Percentiles rank a stretch among this genome's conserved stretches.
Conservation (phyloP, 2,329 filamentous ascomycete genomes). For the Stagonosporopsis rhizophila region DNA sequence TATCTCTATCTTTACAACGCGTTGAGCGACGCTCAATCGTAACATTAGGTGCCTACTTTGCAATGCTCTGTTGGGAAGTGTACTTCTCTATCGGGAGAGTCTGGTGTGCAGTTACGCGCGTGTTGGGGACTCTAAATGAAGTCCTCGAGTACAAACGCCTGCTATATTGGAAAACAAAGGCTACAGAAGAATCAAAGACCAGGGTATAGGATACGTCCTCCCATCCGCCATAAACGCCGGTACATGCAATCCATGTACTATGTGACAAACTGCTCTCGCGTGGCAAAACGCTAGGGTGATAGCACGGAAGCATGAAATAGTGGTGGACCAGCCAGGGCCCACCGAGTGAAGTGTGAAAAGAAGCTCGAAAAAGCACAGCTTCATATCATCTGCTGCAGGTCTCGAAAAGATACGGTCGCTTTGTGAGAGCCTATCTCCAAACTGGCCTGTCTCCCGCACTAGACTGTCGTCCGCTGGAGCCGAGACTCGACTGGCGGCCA, state of each 20-base stretch:
- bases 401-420: constrained; percentile 16
- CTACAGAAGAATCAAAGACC: constrained; percentile 8
- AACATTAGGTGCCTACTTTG: not conserved
- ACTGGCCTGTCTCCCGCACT: constrained; percentile 28
- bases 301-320: not conserved
- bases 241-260: constrained; percentile 17
- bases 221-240: constrained; percentile 27
- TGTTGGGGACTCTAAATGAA: not conserved
- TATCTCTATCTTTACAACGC: constrained; percentile 14
- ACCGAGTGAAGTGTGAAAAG: not conserved
- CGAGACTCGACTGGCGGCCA: constrained; percentile 29
- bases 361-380: not conserved
- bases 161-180: constrained; percentile 8
- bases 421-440: constrained; percentile 36
- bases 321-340: constrained; percentile 10
- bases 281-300: constrained; percentile 1
- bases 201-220: constrained; percentile 40
- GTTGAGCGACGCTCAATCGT: not conserved
- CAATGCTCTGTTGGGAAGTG: not conserved
- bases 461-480: constrained; percentile 23
- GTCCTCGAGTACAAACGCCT: constrained; percentile 1
- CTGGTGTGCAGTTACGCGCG: not conserved
- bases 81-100: not conserved
- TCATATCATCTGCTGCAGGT: not conserved
- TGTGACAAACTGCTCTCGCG: not conserved